Evolutionary conservation across 345 rosid genomes (phyloP).

Genomic region (Gossypium stocksii): DNA sequence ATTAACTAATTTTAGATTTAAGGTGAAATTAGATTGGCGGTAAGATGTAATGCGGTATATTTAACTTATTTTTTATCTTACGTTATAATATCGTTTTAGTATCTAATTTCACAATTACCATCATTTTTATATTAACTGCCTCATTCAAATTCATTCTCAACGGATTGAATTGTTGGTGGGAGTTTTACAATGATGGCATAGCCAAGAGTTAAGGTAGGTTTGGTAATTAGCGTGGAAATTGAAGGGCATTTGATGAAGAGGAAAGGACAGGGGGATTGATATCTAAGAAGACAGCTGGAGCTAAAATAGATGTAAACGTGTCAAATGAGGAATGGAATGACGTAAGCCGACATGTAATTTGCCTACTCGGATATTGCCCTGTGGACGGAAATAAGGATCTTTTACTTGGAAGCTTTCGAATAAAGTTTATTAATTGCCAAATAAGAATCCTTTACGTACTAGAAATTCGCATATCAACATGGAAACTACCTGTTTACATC

Average conservation of each 20-base stretch:
- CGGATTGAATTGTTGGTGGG: no score
- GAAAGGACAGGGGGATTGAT: background rate
- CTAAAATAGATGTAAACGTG: conserved; percentile 8
- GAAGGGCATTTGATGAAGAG: background rate
- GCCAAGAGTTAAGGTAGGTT: background rate
- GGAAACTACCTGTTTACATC: no score
- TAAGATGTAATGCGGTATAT: fast-evolving
- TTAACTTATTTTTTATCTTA: no score
- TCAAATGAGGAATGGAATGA: background rate
- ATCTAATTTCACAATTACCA: fast-evolving
- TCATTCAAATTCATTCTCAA: fast-evolving
- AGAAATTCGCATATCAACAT: no score
- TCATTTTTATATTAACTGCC: no score
- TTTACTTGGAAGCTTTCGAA: background rate
- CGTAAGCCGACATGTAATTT: conserved; percentile 13
- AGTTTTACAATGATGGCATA: background rate
- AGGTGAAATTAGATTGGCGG: fast-evolving
- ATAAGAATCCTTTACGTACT: no score
- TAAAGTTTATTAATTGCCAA: background rate
- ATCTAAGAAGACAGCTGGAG: conserved; percentile 23
- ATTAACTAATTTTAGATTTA: no score
- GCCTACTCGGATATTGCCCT: background rate
- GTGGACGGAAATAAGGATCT: background rate
- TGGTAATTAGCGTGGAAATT: conserved; percentile 8
- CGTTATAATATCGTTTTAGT: fast-evolving